Conservation (phyloP, 1,284 basidiomycete genomes). For the Puccinia polysora region DNA sequence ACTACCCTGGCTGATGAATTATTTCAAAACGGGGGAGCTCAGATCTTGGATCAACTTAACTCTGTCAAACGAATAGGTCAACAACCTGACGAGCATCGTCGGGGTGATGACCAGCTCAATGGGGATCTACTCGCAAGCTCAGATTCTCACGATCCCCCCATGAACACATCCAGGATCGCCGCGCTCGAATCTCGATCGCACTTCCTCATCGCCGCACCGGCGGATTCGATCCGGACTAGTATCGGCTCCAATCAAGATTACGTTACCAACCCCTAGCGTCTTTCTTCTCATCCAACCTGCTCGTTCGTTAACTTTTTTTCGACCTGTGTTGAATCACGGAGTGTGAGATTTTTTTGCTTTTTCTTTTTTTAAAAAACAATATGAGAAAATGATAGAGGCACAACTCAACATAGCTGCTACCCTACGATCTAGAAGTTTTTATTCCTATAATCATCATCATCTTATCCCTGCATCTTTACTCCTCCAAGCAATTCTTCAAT, state of each 20-base stretch:
- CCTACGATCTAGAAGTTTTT: not conserved
- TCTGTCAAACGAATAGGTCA: conserved; percentile 12
- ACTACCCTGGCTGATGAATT: conserved; percentile 63
- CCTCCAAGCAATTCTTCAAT: not conserved
- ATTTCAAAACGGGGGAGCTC: conserved; percentile 65
- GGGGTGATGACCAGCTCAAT: not conserved
- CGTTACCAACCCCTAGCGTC: not conserved
- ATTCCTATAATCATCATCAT: not conserved
- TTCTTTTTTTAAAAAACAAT: not conserved
- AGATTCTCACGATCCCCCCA: not conserved
- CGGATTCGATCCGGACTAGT: conserved; percentile 23
- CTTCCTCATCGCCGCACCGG: conserved; percentile 32
- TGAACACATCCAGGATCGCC: conserved; percentile 37
- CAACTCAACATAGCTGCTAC: not conserved
- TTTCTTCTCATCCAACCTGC: not conserved
- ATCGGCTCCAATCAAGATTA: conserved; percentile 33
- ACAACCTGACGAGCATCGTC: not conserved
- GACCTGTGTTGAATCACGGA: no score
- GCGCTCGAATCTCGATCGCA: conserved; percentile 11
- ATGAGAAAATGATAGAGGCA: not conserved
- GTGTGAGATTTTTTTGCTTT: no score
- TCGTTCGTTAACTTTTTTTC: not conserved
- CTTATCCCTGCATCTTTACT: not conserved
- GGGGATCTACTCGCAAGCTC: not conserved
- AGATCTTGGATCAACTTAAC: conserved; percentile 70